Base-by-base conservation (phyloP, 306 rosid species). In the Ziziphus jujuba region DNA sequence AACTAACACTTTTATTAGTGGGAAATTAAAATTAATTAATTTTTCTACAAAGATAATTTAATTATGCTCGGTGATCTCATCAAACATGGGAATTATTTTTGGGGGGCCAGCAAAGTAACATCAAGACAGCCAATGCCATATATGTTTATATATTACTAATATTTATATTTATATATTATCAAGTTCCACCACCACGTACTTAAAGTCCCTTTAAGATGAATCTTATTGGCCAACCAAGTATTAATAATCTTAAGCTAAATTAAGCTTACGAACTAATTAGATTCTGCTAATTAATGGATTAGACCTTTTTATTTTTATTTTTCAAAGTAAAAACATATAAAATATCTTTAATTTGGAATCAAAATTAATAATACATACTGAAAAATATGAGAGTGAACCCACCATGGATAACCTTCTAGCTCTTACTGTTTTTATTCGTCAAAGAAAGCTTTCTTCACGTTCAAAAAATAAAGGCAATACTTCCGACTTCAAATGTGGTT, bases 51-150 rank as follows among this genome's bases (percentile, higher is more conserved):
- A 69, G 73, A 54, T 61, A 9, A 54, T 21, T 58, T 45, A 53
- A 53, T 57, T 59, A 52, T 81, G 77, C 80, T 70, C 21, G 51
- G 54, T 76, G 63, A 81, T 59, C 75, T 66, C 63, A 69, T 68
- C 68, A 65, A 70, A n/a, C 73, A 59, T 70, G 24, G 59, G 70
- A 74, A 25, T 75, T 48, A 57, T 81, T 60, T 75, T 77, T 84
- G 73, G 71, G 77, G 77, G 82, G 87, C 43, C 6, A 11, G 9
- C 6, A 36, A 85, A 67, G 81, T 76, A 73, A 82, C 87, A 77
- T 84, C 84, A 79, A 20, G 76, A 72, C 74, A 71, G 80, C 59
- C 76, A 74, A 54, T n/a, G 72, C 65, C 80, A 44, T 73, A 73
- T 51, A 56, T 66, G 38, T 44, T 69, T 31, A 19, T 57, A n/a